Evolutionary conservation across 805 yeast species (phyloP).

Genomic region (Zygotorulaspora sp.): DNA sequence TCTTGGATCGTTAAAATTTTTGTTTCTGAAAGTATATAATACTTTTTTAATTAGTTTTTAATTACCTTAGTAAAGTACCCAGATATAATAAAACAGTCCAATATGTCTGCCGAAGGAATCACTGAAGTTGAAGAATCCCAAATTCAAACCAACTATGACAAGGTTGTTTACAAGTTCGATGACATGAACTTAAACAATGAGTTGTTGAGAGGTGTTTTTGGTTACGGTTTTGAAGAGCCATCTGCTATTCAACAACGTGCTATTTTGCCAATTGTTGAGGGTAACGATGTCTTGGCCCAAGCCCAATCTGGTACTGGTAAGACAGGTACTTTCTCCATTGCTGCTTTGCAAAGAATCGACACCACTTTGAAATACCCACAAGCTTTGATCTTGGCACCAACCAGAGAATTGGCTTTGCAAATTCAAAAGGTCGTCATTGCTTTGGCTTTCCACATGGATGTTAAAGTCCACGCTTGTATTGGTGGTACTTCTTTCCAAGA

Average conservation of each 20-base stretch:
- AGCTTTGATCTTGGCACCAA: constrained; percentile 93
- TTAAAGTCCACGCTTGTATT: constrained; percentile 92
- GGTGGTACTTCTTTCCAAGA: constrained; percentile 93
- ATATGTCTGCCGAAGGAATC: constrained; percentile 56
- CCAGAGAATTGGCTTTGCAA: constrained; percentile 95
- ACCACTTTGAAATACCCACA: constrained; percentile 69
- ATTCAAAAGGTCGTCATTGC: constrained; percentile 90
- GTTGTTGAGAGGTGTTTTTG: constrained; percentile 62
- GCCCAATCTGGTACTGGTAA: constrained; percentile 99
- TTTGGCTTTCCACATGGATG: constrained; percentile 84
- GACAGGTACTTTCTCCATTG: constrained; percentile 95
- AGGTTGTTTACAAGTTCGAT: constrained; percentile 72
- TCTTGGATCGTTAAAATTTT: not conserved
- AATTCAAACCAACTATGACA: constrained; percentile 95
- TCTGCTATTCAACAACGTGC: constrained; percentile 98
- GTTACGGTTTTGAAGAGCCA: constrained; percentile 93
- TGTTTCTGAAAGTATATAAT: not conserved
- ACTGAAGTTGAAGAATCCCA: constrained; percentile 75
- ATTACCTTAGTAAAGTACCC: not conserved
- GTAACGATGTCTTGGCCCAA: constrained; percentile 95
- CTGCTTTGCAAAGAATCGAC: constrained; percentile 72
- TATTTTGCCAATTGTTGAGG: constrained; percentile 87
- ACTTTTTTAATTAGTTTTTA: not conserved
- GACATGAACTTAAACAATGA: constrained; percentile 71
- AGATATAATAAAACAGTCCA: constrained; percentile 12